Percentiles rank a stretch among this genome's conserved stretches.
Evolutionary conservation across 1,284 basidiomycete species (phyloP).

Genomic region (Ceratobasidium sp.): DNA sequence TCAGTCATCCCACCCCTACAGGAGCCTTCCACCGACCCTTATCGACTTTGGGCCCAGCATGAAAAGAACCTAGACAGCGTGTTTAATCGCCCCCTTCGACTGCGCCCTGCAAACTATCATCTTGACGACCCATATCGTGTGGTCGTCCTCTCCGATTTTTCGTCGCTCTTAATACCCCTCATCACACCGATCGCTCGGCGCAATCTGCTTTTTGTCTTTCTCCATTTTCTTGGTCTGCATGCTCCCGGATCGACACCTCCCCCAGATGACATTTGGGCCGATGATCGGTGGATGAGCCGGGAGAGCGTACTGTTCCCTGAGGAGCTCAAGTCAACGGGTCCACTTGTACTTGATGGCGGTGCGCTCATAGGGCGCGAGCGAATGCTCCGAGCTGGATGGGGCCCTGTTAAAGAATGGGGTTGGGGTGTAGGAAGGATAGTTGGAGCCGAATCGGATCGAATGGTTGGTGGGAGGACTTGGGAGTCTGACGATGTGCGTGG

Average conservation of each 20-base stretch:
- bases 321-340: conserved; percentile 21
- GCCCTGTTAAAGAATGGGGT: conserved; percentile 74
- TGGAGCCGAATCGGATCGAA: conserved; percentile 49
- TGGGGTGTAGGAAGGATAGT: conserved; percentile 61
- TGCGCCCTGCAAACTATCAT: conserved; percentile 66
- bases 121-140: conserved; percentile 78
- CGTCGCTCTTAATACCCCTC: conserved; percentile 72
- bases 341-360: conserved; percentile 60
- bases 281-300: conserved; percentile 41
- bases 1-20: conserved; percentile 8
- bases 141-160: conserved; percentile 84
- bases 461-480: conserved; percentile 62
- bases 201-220: conserved; percentile 76
- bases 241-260: conserved; percentile 51
- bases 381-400: conserved; percentile 68
- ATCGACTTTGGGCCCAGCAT: conserved; percentile 72
- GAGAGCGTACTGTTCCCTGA: conserved; percentile 23
- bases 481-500: conserved; percentile 60
- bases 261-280: conserved; percentile 43
- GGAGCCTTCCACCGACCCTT: conserved; percentile 64
- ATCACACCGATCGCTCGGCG: conserved; percentile 64
- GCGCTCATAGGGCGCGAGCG: conserved; percentile 72
- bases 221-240: conserved; percentile 75
- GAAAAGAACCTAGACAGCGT: conserved; percentile 66
- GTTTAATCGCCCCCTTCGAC: conserved; percentile 66